Percentiles rank a stretch among this genome's conserved stretches.
Evolutionary conservation across 257 asterid species (phyloP).

Genomic region (Fraxinus pennsylvanica): DNA sequence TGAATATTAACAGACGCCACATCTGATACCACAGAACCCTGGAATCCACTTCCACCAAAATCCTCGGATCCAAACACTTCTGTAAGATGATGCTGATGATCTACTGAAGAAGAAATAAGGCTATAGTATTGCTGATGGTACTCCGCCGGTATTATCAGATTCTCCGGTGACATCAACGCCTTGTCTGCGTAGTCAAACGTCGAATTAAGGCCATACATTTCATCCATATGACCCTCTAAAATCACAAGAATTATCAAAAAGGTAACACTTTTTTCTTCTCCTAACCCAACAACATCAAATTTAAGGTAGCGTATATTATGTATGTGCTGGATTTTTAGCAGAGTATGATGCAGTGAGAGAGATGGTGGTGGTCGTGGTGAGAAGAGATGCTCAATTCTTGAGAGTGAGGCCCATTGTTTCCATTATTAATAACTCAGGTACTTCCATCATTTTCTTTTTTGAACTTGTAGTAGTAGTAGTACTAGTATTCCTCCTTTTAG

Average conservation of each 20-base stretch:
- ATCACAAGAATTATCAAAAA: not conserved
- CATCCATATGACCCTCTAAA: constrained; percentile 37
- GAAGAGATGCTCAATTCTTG: constrained; percentile 1
- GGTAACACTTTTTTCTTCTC: not conserved
- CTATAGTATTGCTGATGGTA: constrained; percentile 23
- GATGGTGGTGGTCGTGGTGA: not conserved
- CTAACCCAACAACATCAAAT: not conserved
- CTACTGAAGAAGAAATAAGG: constrained; percentile 15
- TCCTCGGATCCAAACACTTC: constrained; percentile 30
- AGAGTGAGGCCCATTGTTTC: not conserved
- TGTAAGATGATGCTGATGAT: constrained; percentile 22
- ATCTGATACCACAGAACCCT: constrained; percentile 32
- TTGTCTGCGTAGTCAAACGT: constrained; percentile 42
- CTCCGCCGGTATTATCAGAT: constrained; percentile 37
- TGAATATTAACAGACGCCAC: constrained; percentile 28
- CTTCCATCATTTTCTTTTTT: not conserved
- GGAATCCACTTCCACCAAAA: constrained; percentile 13
- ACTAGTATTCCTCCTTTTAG: too few relatives aligned
- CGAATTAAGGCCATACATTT: constrained; percentile 35
- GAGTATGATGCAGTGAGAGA: not conserved
- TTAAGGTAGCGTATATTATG: not conserved
- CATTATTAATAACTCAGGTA: not conserved
- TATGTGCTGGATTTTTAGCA: not conserved
- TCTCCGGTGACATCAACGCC: constrained; percentile 53
- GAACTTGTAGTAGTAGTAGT: too few relatives aligned